Evolutionary conservation across 192 early-diverging fungal genomes (phyloP), one percentile per base, ranked within the genome.

Genomic region (Podila epigama): DNA sequence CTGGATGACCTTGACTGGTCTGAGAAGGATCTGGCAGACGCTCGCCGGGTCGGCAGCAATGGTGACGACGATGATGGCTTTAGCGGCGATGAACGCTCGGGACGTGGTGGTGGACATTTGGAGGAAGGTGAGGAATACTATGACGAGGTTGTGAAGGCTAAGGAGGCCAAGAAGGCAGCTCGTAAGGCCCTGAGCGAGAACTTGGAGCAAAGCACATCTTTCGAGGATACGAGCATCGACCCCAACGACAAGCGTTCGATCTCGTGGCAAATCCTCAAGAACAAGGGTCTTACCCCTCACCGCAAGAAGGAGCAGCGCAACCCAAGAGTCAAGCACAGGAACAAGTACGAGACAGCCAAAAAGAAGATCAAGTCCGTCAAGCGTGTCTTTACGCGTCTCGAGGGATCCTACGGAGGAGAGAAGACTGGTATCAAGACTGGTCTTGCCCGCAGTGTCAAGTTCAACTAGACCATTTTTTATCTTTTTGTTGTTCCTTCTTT

Each of bases 301-400:
- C 93, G 97, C 60, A 91, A 90, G 78, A 96, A 97, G 89, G 93
- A 94, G 51, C 84, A 94, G 70, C 91, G 95, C 79, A 99, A 99
- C 82, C 89, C 95, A 57, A 90, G 97, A 79, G 95, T 99, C 75
- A 96, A 96, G 86, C 89, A 93, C 62, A 85, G 93, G 27, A 88
- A 88, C 70, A 92, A 92, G 83, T 99, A 88, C 85, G 96, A 94
- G 69, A 86, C 89, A 81, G 92, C 92, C 42, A 85, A 90, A 82
- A 99, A 98, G 90, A 96, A 94, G 72, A 84, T 99, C 70, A 86
- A 86, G 61, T 93, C 89, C 60, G 80, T 92, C 79, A 88, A 87
- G 71, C 80, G 87, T 28, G 89, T 96, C 34, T 88, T 88, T 60
- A 91, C 92, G 59, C 78, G 89, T 67, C 85, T 83, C 37, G 88